Base-by-base conservation (phyloP, 805 yeast genomes). In the Pichia phayaonensis region DNA sequence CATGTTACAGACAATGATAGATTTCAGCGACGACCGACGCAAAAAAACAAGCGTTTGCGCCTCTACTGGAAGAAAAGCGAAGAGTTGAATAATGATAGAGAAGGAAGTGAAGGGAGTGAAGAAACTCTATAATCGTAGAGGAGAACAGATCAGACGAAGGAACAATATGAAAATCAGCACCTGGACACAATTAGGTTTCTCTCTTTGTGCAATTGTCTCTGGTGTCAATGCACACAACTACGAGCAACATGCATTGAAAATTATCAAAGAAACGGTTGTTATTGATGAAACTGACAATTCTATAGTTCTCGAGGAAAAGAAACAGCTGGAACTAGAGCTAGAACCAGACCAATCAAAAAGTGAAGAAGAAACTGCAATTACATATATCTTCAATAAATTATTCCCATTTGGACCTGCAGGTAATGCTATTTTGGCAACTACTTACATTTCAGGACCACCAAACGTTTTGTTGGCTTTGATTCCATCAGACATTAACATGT, bases 371-470 rank as follows among this genome's bases (percentile, higher is more conserved):
- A 40, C 50, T 4, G 10, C 36, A 20, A 26, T 77, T 38, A 69
- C 71, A 43, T 64, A 64, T 49, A 34, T 73, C 3, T 78, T 77
- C 54, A 66, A 71, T 4, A 64, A 66, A 45, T 57, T 75, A 7
- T 75, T 76, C 62, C 80, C 79, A 5, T 71, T 74, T 56, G 79
- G 80, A 10, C 79, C 89, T 1, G 81, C 78, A 2, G 74, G 74
- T 45, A 84, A 84, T 60, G 77, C 90, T 0, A 40, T 84, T 4
- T 58, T 83, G 42, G 86, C 90, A 3, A 80, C 86, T 0, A 64
- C 82, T 0, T 74, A 80, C 58, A 79, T 84, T 42, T 80, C 85
- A 11, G 79, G 85, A 0, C 79, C 84, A 8, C 88, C 90, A 38
- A 80, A 77, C 56, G 58, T 81, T 40, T 63, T 81, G 18, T 65